Conservation (phyloP, 2,329 filamentous ascomycete species). For the Blumeria graminis region DNA sequence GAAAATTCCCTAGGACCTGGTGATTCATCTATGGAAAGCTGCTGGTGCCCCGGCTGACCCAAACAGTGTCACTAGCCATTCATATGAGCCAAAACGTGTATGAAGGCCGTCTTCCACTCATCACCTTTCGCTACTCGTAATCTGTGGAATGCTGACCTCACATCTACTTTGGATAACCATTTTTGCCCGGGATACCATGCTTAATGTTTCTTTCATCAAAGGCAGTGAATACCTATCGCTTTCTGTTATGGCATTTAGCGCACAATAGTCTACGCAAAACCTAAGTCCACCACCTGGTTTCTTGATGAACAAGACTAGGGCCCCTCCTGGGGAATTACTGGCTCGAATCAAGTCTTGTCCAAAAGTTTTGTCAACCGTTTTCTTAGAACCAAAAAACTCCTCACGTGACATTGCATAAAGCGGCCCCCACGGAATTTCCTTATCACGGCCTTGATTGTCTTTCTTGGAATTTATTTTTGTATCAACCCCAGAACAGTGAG, state of each 20-base stretch:
- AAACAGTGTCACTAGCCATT: neutral
- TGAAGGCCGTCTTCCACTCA: slow-evolving; percentile 1
- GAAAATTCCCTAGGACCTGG: neutral
- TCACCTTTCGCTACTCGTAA: neutral
- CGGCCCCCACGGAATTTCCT: neutral
- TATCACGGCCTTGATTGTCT: neutral
- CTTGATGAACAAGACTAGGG: slow-evolving; percentile 1
- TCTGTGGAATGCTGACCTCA: neutral
- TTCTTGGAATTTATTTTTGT: neutral
- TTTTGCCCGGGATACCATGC: neutral
- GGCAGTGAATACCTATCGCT: slow-evolving; percentile 1
- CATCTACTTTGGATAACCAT: neutral
- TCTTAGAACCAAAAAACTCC: neutral
- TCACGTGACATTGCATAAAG: neutral
- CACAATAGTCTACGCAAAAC: slow-evolving; percentile 2
- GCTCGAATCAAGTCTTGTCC: slow-evolving; percentile 1
- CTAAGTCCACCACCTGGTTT: neutral
- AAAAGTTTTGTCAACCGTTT: neutral
- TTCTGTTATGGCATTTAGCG: slow-evolving; percentile 3
- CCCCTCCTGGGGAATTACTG: neutral
- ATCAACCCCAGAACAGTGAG: neutral
- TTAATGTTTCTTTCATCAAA: neutral
- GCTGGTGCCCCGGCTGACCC: neutral
- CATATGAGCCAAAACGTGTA: neutral
- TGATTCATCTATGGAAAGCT: neutral